Percentiles rank a stretch among this genome's conserved stretches.
These are phyloP conservation scores for Phellopilus nigrolimitatus DNA, from an alignment of 1,284 basidiomycete species.

Conservation along the genomic window DNA sequence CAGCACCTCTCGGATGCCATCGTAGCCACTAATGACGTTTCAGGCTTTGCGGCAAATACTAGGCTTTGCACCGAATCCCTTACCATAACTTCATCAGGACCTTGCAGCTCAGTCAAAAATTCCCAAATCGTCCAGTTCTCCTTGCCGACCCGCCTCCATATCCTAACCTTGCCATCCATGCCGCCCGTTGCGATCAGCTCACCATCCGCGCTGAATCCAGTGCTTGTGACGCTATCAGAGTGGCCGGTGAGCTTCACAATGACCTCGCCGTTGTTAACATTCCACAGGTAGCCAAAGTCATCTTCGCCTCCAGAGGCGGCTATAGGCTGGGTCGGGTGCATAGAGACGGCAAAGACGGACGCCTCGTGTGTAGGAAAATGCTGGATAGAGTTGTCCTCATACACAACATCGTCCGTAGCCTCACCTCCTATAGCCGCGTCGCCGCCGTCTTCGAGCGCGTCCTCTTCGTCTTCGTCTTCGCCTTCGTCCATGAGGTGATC, in stretches of 20 bases:
- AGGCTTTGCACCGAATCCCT: slow-evolving; percentile 28
- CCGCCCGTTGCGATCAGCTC: slow-evolving; percentile 93
- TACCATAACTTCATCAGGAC: slow-evolving; percentile 93
- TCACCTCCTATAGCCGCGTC: slow-evolving; percentile 28
- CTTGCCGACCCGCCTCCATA: slow-evolving; percentile 82
- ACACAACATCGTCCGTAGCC: slow-evolving; percentile 39
- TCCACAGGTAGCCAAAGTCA: slow-evolving; percentile 93
- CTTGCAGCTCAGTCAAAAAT: slow-evolving; percentile 87
- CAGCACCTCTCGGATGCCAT: slow-evolving; percentile 94
- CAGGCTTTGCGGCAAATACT: background rate
- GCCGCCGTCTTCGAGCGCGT: slow-evolving; percentile 43
- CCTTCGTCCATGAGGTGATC: slow-evolving; percentile 76
- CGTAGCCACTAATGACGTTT: slow-evolving; percentile 65
- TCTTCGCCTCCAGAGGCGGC: slow-evolving; percentile 94
- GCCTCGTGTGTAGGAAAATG: slow-evolving; percentile 57
- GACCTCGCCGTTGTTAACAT: slow-evolving; percentile 76
- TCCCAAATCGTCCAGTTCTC: slow-evolving; percentile 82
- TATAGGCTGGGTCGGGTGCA: slow-evolving; percentile 83
- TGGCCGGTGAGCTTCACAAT: slow-evolving; percentile 88
- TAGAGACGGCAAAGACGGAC: slow-evolving; percentile 83
- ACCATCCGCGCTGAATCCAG: slow-evolving; percentile 83
- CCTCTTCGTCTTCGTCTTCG: slow-evolving; percentile 48
- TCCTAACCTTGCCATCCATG: slow-evolving; percentile 92
- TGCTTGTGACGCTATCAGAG: slow-evolving; percentile 83
- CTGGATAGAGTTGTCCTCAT: slow-evolving; percentile 62